A percentile compares a stretch with the other conserved stretches of the same genome.
phyloP scores from a whole-genome alignment of 345 rosid genomes.

The Ceriops decandra region DNA sequence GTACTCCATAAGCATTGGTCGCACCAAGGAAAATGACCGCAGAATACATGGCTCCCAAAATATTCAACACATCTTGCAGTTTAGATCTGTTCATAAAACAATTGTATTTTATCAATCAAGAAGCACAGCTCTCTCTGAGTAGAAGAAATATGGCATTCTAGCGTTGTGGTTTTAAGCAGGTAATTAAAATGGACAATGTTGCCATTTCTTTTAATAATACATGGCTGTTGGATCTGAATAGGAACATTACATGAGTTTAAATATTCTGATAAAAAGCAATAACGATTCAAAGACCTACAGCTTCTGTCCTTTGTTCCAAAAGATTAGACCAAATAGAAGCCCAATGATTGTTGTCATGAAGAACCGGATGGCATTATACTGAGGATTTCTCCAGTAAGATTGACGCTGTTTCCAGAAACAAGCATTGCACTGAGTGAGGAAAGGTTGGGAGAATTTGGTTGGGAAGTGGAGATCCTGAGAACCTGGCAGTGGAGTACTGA shows the following conservation, averaged over 20 bases:
- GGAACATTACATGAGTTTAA: not conserved
- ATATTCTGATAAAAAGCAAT: not conserved
- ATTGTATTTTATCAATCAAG: not conserved
- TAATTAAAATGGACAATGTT: too few species aligned
- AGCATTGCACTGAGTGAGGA: conserved; percentile 19
- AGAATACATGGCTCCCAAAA: conserved; percentile 30
- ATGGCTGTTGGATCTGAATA: not conserved
- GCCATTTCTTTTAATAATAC: too few species aligned
- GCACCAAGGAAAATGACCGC: conserved; percentile 30
- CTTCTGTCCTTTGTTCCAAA: conserved; percentile 28
- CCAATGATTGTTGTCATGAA: conserved; percentile 19
- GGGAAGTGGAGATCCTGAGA: conserved; percentile 28
- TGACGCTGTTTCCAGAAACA: conserved; percentile 31
- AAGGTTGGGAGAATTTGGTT: conserved; percentile 21
- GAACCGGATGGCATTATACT: conserved; percentile 28
- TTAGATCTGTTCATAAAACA: conserved; percentile 10
- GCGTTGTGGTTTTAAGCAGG: too few species aligned
- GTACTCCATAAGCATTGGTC: conserved; percentile 19
- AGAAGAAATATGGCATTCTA: not conserved
- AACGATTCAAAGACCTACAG: conserved; percentile 13
- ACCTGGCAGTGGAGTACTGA: conserved; percentile 22
- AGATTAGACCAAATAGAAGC: conserved; percentile 26
- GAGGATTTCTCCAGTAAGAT: conserved; percentile 35
- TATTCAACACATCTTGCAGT: conserved; percentile 24
- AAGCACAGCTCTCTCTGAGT: not conserved